phyloP scores from a whole-genome alignment of 257 asterid genomes.

The Buddleja alternifolia region DNA sequence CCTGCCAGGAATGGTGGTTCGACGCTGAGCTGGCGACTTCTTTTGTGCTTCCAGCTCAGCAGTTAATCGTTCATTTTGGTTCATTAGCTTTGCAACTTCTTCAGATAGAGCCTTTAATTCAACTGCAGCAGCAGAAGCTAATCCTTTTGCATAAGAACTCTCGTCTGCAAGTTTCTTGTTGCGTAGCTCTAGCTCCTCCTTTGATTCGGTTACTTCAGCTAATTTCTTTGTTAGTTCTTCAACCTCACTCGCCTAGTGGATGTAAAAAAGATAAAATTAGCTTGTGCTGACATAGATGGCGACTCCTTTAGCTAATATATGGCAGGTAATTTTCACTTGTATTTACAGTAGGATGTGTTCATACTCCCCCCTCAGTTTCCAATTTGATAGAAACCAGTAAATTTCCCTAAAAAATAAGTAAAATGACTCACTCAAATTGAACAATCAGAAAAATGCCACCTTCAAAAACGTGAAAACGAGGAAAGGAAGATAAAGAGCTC shows the following conservation, averaged over 20 bases:
- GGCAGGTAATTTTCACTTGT: conserved; percentile 2
- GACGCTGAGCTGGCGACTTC: conserved; percentile 70
- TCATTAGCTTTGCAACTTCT: conserved; percentile 97
- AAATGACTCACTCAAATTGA: too few relatives aligned
- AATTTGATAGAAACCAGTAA: too few relatives aligned
- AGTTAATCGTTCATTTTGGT: conserved; percentile 73
- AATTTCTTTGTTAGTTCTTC: conserved; percentile 71
- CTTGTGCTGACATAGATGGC: neutral
- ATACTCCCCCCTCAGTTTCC: too few relatives aligned
- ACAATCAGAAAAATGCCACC: too few relatives aligned
- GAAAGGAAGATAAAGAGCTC: neutral
- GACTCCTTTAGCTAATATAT: conserved; percentile 5
- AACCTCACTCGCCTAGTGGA: conserved; percentile 62
- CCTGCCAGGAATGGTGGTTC: conserved; percentile 47
- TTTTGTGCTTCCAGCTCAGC: conserved; percentile 78
- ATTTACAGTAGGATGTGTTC: neutral
- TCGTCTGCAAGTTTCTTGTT: conserved; percentile 94
- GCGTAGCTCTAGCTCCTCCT: conserved; percentile 75
- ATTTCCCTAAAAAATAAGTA: too few relatives aligned
- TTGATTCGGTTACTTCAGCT: conserved; percentile 53
- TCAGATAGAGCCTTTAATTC: conserved; percentile 94
- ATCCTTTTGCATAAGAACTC: conserved; percentile 92
- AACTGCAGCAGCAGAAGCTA: conserved; percentile 99
- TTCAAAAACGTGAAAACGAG: neutral
- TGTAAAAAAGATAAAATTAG: conserved; percentile 23